phyloP scores from a whole-genome alignment of 2,329 filamentous ascomycete genomes.

The Calonectria pteridis region DNA sequence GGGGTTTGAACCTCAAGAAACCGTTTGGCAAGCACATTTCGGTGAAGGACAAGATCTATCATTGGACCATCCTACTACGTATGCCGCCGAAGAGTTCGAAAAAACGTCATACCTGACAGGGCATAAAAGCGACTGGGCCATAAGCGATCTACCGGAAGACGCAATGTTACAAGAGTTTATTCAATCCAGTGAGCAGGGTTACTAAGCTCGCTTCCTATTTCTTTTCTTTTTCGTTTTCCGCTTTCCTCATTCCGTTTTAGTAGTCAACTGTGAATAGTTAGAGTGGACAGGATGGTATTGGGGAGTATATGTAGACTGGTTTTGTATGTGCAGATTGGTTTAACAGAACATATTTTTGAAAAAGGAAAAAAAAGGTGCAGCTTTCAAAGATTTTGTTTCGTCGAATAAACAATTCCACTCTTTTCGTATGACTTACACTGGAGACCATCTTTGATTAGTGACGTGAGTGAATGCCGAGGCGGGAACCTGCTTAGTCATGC shows the following conservation, averaged over 20 bases:
- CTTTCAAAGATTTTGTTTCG: not conserved
- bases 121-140: conserved; percentile 49
- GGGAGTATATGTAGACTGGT: not conserved
- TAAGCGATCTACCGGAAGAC: conserved; percentile 49
- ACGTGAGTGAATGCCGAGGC: not conserved
- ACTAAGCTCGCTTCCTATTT: not conserved
- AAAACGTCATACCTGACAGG: not conserved
- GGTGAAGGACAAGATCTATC: not conserved
- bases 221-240: not conserved
- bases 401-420: not conserved
- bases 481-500: conserved; percentile 40
- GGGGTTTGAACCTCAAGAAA: too few relatives aligned
- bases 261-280: not conserved
- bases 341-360: not conserved
- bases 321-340: not conserved
- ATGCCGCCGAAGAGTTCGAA: not conserved
- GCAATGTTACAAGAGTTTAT: conserved; percentile 51
- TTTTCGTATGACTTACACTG: not conserved
- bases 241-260: not conserved
- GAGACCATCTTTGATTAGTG: not conserved
- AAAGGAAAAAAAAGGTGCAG: not conserved
- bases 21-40: not conserved
- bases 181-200: conserved; percentile 42
- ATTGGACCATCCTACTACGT: not conserved
- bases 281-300: not conserved